Percentiles rank a stretch among this genome's conserved stretches.
These are phyloP conservation scores for Fusarium citri DNA, from an alignment of 2,329 filamentous ascomycete genomes.

Conservation along the genomic window DNA sequence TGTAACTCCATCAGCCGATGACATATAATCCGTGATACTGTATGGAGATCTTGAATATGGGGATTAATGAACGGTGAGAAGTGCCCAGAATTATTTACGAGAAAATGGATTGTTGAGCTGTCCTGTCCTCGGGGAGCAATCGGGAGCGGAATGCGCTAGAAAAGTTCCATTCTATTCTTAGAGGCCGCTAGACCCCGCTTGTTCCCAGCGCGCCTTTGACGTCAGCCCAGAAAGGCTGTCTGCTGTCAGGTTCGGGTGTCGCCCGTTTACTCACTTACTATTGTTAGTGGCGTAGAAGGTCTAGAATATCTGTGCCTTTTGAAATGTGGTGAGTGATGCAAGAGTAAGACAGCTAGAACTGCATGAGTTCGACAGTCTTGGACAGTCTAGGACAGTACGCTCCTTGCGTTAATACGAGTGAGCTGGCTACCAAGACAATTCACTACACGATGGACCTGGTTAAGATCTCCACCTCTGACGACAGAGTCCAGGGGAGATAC, in stretches of 20 bases:
- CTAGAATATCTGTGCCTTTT: background rate
- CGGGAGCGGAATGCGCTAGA: slow-evolving; percentile 7
- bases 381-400: too few species aligned
- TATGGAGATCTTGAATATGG: background rate
- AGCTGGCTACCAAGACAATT: background rate
- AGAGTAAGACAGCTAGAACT: background rate
- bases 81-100: background rate
- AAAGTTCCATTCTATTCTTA: slow-evolving; percentile 30
- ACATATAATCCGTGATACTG: too few species aligned
- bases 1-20: background rate
- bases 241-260: background rate
- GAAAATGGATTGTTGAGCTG: slow-evolving; percentile 1
- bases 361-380: too few species aligned
- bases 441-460: too few species aligned
- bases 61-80: background rate
- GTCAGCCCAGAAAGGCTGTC: slow-evolving; percentile 27
- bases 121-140: background rate
- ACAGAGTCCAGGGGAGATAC: too few species aligned
- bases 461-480: slow-evolving; percentile 19
- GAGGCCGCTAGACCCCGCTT: slow-evolving; percentile 23
- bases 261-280: background rate
- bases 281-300: slow-evolving; percentile 5
- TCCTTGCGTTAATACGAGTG: background rate
- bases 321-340: slow-evolving; percentile 8
- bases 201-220: background rate